Evolutionary conservation across 2,329 filamentous ascomycete genomes (phyloP).

Genomic region (Trichoderma hamatum): DNA sequence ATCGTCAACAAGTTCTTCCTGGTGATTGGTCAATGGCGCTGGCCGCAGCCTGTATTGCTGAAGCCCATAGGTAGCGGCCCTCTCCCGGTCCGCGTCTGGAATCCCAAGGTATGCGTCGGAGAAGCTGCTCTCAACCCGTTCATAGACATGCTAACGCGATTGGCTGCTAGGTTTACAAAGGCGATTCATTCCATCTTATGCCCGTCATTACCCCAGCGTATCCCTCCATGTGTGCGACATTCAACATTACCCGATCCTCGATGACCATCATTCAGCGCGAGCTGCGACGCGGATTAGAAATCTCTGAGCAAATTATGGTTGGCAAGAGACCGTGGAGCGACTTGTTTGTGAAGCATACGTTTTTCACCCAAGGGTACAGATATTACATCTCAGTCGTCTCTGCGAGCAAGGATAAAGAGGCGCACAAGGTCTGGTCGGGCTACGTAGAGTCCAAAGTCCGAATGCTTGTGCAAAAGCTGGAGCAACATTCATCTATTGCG

Average conservation of each 20-base stretch:
- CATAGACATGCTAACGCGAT: constrained; percentile 25
- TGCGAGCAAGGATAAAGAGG: constrained; percentile 79
- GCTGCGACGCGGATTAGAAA: constrained; percentile 73
- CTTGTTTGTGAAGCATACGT: constrained; percentile 85
- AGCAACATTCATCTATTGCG: constrained; percentile 76
- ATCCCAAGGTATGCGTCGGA: constrained; percentile 70
- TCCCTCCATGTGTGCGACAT: constrained; percentile 96
- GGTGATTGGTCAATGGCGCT: constrained; percentile 87
- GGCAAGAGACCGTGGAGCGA: constrained; percentile 82
- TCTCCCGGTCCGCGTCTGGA: constrained; percentile 87
- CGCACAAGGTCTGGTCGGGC: constrained; percentile 85
- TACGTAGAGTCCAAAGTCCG: constrained; percentile 93
- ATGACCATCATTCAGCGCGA: constrained; percentile 83
- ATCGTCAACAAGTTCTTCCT: constrained; percentile 94
- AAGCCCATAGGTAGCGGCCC: constrained; percentile 84
- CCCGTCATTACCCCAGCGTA: constrained; percentile 97
- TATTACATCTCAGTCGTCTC: constrained; percentile 92
- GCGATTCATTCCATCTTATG: constrained; percentile 88
- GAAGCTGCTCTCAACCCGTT: background rate
- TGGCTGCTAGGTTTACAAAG: constrained; percentile 65
- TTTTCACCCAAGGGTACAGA: constrained; percentile 91
- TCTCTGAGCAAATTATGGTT: constrained; percentile 77
- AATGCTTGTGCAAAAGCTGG: constrained; percentile 79
- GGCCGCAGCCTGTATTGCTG: constrained; percentile 90
- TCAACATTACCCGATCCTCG: constrained; percentile 88